Base-by-base conservation (phyloP, 768 basidiomycete genomes). In the Thelephora ganbajun region DNA sequence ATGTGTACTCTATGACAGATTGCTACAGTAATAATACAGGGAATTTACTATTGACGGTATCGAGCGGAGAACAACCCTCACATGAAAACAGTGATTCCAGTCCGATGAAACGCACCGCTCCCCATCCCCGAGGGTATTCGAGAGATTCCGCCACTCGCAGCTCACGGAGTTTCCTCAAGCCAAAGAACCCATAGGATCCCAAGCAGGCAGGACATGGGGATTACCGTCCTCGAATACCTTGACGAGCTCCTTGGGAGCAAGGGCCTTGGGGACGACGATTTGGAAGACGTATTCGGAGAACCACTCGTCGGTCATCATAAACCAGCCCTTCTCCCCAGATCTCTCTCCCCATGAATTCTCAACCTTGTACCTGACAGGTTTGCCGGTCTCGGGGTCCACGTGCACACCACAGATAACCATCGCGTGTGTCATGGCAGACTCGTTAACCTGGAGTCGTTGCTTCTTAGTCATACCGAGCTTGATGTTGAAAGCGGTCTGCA, bases 341-440 rank as follows among this genome's bases (percentile, higher is more conserved):
- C 66, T 66, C 22, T 80, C 78, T 13, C 88, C 86, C 94, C 94
- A 98, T 2, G 82, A 85, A 68, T 98, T 98, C 71, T 98, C 94
- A 16, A 98, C 88, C 65, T 90, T 89, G 74, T 90, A 98, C n/a
- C 90, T 75, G 16, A 93, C 64, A 0, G 91, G 82, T 49, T 74
- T 77, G 46, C 88, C 89, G 2, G 62, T 59, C 47, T 61, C 66
- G 11, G 67, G 63, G 57, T 93, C 91, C 44, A 96, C 67, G 59
- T 97, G 93, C 14, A 93, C 93, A 14, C 77, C 93, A 14, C 85
- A 81, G 61, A 97, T 93, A 37, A 94, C 89, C 88, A 90, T 86
- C 53, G 90, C 90, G 61, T 97, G 93, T 1, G 92, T 97, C 92
- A 96, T 94, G 30, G 82, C 62, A 0, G 84, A 87, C 57, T 97